Conservation (phyloP, 2,329 filamentous ascomycete genomes). For the Arthroderma sp. region DNA sequence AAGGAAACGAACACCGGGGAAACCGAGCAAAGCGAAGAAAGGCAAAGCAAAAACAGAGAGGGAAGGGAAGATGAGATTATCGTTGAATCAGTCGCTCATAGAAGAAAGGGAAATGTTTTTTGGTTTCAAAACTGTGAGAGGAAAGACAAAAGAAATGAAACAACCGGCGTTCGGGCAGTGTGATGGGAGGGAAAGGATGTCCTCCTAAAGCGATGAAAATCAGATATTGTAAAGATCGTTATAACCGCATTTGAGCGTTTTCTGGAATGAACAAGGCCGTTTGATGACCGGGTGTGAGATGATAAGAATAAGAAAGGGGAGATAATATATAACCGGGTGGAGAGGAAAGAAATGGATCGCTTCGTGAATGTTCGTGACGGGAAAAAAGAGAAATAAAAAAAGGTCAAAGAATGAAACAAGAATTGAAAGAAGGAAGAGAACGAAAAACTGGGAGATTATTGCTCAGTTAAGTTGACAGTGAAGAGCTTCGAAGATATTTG, state of each 20-base stretch:
- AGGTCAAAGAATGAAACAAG: neutral
- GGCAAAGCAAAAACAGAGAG: conserved; percentile 12
- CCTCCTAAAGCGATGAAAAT: conserved; percentile 3
- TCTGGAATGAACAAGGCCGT: conserved; percentile 3
- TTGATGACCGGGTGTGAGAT: conserved; percentile 3
- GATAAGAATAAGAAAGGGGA: conserved; percentile 3
- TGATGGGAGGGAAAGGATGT: conserved; percentile 3
- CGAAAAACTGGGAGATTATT: conserved; percentile 1
- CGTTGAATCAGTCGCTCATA: conserved; percentile 30
- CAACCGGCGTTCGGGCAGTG: conserved; percentile 18
- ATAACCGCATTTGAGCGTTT: conserved; percentile 12
- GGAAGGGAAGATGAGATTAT: conserved; percentile 21
- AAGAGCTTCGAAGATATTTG: neutral
- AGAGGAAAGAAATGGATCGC: conserved; percentile 8
- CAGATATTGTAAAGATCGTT: conserved; percentile 11
- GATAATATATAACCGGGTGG: neutral
- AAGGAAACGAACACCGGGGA: conserved; percentile 7
- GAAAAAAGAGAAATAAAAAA: conserved; percentile 1
- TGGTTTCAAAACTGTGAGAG: too few relatives aligned
- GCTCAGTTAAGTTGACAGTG: neutral
- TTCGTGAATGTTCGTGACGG: conserved; percentile 12
- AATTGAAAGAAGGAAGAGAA: neutral
- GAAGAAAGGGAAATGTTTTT: conserved; percentile 7
- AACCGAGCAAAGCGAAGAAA: conserved; percentile 11
- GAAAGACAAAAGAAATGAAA: conserved; percentile 5